Conservation (phyloP, 164 flowering plant genomes). For the Tinospora cordifolia region DNA sequence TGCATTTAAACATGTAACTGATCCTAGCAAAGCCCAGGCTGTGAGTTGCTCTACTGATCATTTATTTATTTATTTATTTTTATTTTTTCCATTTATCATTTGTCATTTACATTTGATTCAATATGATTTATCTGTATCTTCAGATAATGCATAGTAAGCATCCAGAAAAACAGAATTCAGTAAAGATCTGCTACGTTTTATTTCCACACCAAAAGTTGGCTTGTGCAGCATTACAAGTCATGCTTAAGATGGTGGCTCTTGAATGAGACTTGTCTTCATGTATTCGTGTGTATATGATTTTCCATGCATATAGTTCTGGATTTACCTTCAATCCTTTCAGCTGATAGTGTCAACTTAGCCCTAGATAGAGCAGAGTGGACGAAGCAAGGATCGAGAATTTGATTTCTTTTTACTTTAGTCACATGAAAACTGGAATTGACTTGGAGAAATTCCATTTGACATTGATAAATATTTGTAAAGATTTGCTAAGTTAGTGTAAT, state of each 20-base stretch:
- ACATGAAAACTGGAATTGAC: too few relatives aligned
- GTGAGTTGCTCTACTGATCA: constrained; percentile 38
- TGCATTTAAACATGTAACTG: constrained; percentile 32
- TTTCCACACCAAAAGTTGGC: not conserved
- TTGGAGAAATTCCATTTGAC: too few relatives aligned
- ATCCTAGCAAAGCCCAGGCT: constrained; percentile 48
- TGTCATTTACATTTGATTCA: not conserved
- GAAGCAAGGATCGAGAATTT: too few relatives aligned
- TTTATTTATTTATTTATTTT: not conserved
- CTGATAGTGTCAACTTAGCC: too few relatives aligned
- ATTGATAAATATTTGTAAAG: too few relatives aligned
- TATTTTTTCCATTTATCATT: too few relatives aligned
- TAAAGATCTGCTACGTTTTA: not conserved
- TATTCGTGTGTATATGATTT: not conserved
- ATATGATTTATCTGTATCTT: not conserved
- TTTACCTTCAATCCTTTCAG: not conserved
- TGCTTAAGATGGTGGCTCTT: too few relatives aligned
- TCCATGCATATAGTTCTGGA: not conserved
- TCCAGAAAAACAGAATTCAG: not conserved
- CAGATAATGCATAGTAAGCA: not conserved
- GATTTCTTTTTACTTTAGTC: too few relatives aligned
- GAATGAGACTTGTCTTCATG: not conserved
- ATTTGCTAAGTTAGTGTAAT: too few relatives aligned
- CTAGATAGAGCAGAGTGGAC: too few relatives aligned
- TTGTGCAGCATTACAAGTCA: too few relatives aligned